Evolutionary conservation across 805 yeast species (phyloP).

Genomic region (Candida namnaoensis): DNA sequence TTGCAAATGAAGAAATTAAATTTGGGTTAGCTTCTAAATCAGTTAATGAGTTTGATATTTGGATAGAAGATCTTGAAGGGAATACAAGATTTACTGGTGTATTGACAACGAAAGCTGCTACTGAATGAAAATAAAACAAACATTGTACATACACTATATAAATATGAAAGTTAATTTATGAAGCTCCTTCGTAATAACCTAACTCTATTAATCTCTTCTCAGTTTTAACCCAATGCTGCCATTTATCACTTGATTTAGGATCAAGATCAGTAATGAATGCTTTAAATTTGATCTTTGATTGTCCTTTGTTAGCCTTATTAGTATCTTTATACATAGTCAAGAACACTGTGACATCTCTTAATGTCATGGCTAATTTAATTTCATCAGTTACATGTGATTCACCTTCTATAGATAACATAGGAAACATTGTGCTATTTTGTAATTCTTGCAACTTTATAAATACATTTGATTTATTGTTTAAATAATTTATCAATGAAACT

Average conservation of each 20-base stretch:
- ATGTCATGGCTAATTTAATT: constrained; percentile 23
- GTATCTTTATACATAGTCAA: constrained; percentile 11
- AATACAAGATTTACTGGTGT: constrained; percentile 6
- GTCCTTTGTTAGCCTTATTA: not conserved
- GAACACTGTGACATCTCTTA: constrained; percentile 29
- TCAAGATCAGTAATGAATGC: constrained; percentile 41
- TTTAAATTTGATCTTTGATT: not conserved
- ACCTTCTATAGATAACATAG: not conserved
- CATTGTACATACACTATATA: constrained; percentile 1
- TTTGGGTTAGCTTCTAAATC: constrained; percentile 8
- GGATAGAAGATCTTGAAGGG: constrained; percentile 12
- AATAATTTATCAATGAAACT: constrained; percentile 11
- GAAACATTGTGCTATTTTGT: constrained; percentile 11
- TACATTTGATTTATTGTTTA: constrained; percentile 12
- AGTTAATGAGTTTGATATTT: constrained; percentile 4
- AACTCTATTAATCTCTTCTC: constrained; percentile 21
- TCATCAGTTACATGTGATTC: constrained; percentile 10
- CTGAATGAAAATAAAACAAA: constrained; percentile 1
- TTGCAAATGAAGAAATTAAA: constrained; percentile 23
- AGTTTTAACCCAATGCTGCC: constrained; percentile 37
- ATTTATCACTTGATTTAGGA: constrained; percentile 37
- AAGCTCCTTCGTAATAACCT: constrained; percentile 19
- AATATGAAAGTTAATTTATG: constrained; percentile 6
- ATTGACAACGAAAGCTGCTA: constrained; percentile 1
- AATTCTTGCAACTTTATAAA: constrained; percentile 11